Conservation (phyloP, 176 grass and related monocot species). For the Phyllostachys edulis region DNA sequence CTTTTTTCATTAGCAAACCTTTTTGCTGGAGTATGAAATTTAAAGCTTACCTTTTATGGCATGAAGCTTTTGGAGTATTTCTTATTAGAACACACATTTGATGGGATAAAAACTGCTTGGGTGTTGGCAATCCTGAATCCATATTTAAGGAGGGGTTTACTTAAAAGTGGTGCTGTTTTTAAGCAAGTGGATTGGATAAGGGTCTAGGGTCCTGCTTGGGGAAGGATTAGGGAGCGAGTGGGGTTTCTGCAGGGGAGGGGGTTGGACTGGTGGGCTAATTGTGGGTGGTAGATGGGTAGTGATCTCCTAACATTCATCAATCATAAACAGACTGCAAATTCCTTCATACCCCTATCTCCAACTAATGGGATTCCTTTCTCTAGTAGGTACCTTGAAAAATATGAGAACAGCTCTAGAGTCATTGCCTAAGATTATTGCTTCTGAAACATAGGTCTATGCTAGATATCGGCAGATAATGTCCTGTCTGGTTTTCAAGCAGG, state of each 20-base stretch:
- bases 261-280: neutral
- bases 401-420: neutral
- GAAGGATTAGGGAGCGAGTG: neutral
- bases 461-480: neutral
- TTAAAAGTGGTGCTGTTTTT: neutral
- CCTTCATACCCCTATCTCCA: neutral
- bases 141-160: slow-evolving; percentile 3
- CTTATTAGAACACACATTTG: neutral
- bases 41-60: neutral
- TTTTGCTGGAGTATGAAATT: slow-evolving; percentile 8
- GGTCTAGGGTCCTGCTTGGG: neutral
- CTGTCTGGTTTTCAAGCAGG: neutral
- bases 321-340: neutral
- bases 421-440: slow-evolving; percentile 21
- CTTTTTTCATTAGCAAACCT: neutral
- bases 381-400: neutral
- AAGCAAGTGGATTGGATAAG: neutral
- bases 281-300: neutral
- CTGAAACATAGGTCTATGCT: neutral
- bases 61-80: neutral
- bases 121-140: neutral
- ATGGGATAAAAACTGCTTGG: neutral
- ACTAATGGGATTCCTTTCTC: neutral
- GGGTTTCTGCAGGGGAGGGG: neutral
- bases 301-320: neutral